Evolutionary conservation across 2,329 filamentous ascomycete genomes (phyloP), one percentile per base, ranked within the genome.

Genomic region (Aspergillus neoniger): DNA sequence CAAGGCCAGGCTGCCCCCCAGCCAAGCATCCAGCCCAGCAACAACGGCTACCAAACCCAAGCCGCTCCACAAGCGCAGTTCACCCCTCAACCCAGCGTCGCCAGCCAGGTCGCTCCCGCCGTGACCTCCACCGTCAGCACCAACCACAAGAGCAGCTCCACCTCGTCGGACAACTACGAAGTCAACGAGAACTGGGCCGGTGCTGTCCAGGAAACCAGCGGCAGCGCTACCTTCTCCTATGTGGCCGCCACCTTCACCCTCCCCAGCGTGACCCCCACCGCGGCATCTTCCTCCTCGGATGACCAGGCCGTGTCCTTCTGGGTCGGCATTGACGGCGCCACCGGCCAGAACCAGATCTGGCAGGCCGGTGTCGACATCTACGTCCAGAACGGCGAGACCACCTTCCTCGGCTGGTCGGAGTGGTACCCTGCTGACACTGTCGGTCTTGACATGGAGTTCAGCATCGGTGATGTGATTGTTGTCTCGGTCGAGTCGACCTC

Each of bases 161-260:
- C 21, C 44, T 30, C 25, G 7, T 48, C 43, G 2, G 23, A 48
- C 21, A 12, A 56, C 38, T 60, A 60, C 52, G 2, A 6, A 1
- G 30, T 60, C 39, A 62, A 59, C 57, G 53, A 62, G 47, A 62
- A 62, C 49, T 62, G 60, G 60, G 58, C 60, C 4, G 60, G 60
- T 2, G 48, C 49, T 2, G 53, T 62, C 1, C 57, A 57, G n/a
- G 50, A 50, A 8, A 36, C 32, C 1, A 39, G 52, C 3, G 47
- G 56, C 21, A 60, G 25, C 32, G 57, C 53, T 1, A 55, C 56
- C 5, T 62, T 47, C 48, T 54, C 47, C 17, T 57, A 60, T 21
- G 57, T 62, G 2, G 53, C 57, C 4, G 57, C 60, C n/a, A 60
- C 32, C 7, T 44, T 60, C 57, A 62, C 57, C 10, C 41, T 62